These are phyloP conservation scores for Daldinia caldariorum DNA, from an alignment of 495 filamentous ascomycete species.

Conservation along the genomic window DNA sequence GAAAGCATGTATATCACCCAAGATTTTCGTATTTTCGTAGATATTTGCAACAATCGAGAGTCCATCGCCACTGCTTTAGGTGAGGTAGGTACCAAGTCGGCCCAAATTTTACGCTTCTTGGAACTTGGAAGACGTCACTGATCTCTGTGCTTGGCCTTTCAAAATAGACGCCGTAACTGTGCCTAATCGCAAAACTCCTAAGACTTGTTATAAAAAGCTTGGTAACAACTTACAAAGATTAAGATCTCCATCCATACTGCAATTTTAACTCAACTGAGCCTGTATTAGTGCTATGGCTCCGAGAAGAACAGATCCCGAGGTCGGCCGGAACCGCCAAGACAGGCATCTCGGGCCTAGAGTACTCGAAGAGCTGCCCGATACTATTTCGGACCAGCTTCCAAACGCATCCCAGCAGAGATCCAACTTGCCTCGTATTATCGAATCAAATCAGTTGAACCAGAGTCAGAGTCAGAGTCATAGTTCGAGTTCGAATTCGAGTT, in stretches of 20 bases:
- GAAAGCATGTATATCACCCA: slow-evolving; percentile 9
- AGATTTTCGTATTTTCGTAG: slow-evolving; percentile 13
- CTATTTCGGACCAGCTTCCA: slow-evolving; percentile 2
- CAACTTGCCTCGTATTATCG: slow-evolving; percentile 2
- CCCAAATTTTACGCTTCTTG: background rate
- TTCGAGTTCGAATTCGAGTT: background rate
- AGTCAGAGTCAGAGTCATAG: background rate
- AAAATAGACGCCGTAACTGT: slow-evolving; percentile 11
- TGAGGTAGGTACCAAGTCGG: background rate
- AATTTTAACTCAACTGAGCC: background rate
- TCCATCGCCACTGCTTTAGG: slow-evolving; percentile 4
- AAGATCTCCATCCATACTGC: background rate
- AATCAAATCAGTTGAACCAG: background rate
- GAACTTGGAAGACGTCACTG: slow-evolving; percentile 28
- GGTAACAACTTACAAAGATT: background rate
- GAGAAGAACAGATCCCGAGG: background rate
- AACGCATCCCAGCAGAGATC: background rate
- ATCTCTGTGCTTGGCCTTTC: background rate
- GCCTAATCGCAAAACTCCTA: background rate
- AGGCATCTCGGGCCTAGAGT: background rate
- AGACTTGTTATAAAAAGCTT: slow-evolving; percentile 1
- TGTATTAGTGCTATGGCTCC: slow-evolving; percentile 8
- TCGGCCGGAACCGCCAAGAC: background rate
- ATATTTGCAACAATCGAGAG: slow-evolving; percentile 26
- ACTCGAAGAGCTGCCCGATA: slow-evolving; percentile 9